Evolutionary conservation across 1,284 basidiomycete species (phyloP).

Genomic region (Porogramme epimiltina): DNA sequence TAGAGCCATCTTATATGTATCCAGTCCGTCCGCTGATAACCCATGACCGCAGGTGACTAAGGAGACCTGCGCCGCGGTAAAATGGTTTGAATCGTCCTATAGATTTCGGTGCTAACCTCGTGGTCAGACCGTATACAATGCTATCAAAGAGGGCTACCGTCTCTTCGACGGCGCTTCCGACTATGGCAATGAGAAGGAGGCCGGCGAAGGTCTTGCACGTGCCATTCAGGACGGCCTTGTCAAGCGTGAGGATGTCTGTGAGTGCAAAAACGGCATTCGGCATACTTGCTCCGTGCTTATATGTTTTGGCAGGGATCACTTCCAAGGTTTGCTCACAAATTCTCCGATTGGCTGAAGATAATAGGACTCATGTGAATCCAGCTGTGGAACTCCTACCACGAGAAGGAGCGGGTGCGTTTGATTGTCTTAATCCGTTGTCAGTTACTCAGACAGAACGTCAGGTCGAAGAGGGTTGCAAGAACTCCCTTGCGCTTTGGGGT

Average conservation of each 20-base stretch:
- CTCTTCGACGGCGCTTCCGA: constrained; percentile 84
- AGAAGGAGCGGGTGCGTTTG: constrained; percentile 61
- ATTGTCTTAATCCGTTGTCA: background rate
- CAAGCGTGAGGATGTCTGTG: constrained; percentile 77
- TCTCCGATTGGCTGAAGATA: constrained; percentile 17
- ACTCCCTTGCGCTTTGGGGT: constrained; percentile 76
- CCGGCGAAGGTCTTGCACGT: constrained; percentile 71
- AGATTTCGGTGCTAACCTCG: no score
- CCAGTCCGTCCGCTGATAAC: background rate
- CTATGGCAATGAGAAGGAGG: constrained; percentile 89
- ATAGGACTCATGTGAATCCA: constrained; percentile 34
- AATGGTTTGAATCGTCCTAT: constrained; percentile 34
- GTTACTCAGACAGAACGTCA: constrained; percentile 25
- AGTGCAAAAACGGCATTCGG: constrained; percentile 34
- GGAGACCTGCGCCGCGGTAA: constrained; percentile 45
- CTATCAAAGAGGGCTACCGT: constrained; percentile 76
- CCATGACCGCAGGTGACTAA: constrained; percentile 49
- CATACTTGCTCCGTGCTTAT: background rate
- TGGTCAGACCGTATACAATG: constrained; percentile 61
- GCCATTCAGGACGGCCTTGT: constrained; percentile 78
- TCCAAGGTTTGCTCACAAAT: constrained; percentile 50
- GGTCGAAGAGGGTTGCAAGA: constrained; percentile 55
- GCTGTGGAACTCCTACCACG: constrained; percentile 85
- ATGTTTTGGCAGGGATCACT: constrained; percentile 54
- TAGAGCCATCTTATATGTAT: constrained; percentile 11